phyloP scores from a whole-genome alignment of 2,329 filamentous ascomycete genomes.

The Dothistroma pini region DNA sequence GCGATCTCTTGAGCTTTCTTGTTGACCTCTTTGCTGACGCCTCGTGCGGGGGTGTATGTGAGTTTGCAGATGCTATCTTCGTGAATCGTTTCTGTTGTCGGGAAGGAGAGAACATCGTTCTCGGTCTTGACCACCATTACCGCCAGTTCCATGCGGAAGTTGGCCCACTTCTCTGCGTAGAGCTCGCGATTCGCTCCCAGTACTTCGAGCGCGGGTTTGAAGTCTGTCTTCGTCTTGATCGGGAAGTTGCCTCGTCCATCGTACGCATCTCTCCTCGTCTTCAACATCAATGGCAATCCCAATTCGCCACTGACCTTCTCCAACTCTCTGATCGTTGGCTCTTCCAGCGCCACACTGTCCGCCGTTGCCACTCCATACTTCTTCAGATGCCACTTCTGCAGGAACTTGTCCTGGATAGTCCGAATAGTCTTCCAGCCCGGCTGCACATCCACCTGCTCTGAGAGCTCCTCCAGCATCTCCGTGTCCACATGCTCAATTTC shows the following conservation, averaged over 20 bases:
- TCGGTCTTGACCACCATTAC: conserved; percentile 94
- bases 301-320: conserved; percentile 60
- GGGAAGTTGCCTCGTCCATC: conserved; percentile 78
- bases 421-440: conserved; percentile 83
- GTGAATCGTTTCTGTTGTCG: conserved; percentile 89
- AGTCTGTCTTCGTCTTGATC: conserved; percentile 57
- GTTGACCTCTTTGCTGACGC: conserved; percentile 59
- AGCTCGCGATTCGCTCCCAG: conserved; percentile 65
- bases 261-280: conserved; percentile 84
- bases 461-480: conserved; percentile 80
- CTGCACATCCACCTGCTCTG: conserved; percentile 62
- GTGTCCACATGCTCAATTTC: conserved; percentile 96
- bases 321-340: conserved; percentile 59
- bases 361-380: conserved; percentile 68
- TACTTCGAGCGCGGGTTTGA: conserved; percentile 63
- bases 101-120: conserved; percentile 70
- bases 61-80: conserved; percentile 94
- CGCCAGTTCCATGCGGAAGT: conserved; percentile 81
- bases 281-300: conserved; percentile 87
- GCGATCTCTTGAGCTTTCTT: conserved; percentile 71
- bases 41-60: conserved; percentile 78
- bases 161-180: conserved; percentile 86
- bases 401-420: conserved; percentile 89
- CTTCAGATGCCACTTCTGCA: conserved; percentile 77
- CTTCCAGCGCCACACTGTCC: conserved; percentile 62